phyloP scores from a whole-genome alignment of 176 grass and related monocot species.

The Chloris gayana region DNA sequence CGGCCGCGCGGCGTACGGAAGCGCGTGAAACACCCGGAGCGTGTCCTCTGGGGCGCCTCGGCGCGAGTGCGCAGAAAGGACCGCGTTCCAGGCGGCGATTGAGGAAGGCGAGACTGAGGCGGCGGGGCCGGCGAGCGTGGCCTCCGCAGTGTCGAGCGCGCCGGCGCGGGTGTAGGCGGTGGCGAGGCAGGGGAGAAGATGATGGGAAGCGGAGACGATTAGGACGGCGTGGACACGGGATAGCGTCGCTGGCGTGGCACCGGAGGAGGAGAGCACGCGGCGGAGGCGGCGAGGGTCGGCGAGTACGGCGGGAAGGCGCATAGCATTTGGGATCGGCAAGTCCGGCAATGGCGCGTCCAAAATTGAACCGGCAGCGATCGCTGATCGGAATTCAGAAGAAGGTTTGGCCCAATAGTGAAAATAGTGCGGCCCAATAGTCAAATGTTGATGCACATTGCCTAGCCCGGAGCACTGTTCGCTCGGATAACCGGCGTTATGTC shows the following conservation, averaged over 20 bases:
- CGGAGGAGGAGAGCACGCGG: constrained; percentile 36
- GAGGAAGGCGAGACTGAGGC: constrained; percentile 3
- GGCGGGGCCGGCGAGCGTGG: constrained; percentile 32
- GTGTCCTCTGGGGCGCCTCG: constrained; percentile 4
- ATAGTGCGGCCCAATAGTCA: neutral
- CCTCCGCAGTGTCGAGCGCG: constrained; percentile 49
- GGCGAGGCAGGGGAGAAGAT: constrained; percentile 28
- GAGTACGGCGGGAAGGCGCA: constrained; percentile 21
- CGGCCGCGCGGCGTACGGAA: constrained; percentile 38
- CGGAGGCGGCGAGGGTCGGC: constrained; percentile 40
- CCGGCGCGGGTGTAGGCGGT: constrained; percentile 57
- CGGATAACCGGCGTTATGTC: too few species aligned
- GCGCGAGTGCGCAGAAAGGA: constrained; percentile 56
- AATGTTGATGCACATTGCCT: too few species aligned
- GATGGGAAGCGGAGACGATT: constrained; percentile 34
- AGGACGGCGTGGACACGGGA: constrained; percentile 46
- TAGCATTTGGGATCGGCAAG: neutral
- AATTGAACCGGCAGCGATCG: neutral
- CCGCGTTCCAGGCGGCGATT: constrained; percentile 59
- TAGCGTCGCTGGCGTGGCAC: constrained; percentile 26
- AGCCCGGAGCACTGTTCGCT: too few species aligned
- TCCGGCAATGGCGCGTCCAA: neutral
- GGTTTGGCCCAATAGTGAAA: neutral
- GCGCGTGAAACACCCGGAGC: constrained; percentile 57
- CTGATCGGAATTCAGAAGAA: neutral